Base-by-base conservation (phyloP, 768 basidiomycete species). In the Pulveroboletus ravenelii region DNA sequence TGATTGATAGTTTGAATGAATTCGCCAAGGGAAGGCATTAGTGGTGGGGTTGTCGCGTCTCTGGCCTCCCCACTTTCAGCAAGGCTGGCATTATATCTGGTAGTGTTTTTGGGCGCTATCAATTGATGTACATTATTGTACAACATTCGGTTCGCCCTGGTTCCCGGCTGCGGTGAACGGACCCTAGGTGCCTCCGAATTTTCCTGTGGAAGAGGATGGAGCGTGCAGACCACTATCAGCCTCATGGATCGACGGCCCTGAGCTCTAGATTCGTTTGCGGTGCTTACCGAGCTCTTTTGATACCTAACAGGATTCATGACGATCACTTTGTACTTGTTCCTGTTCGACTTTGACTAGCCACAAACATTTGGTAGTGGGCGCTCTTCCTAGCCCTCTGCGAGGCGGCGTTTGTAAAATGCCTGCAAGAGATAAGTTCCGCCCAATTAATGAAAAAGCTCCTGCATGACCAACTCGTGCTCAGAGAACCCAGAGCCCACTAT, bases 1-100 rank as follows among this genome's bases (percentile, higher is more conserved):
- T 13, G 4, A 27, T 65, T 60, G 50, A 55, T 37, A 1, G 0
- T 27, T 3, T 54, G 37, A 38, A 65, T 38, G 27, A 52, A 9
- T 27, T 63, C 52, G 25, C 10, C 0, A 9, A 59, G 17, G 37
- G 62, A 57, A 18, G 2, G 29, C 63, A 65, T 23, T 63, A 25
- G 46, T 25, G 5, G n/a, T 31, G 17, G 41, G 45, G 8, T 3
- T 31, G 36, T 31, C 1, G 6, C 12, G 30, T 45, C 37, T 42
- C 30, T 51, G 20, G 30, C 8, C 5, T 10, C 31, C 37, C 30
- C 1, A 41, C 18, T 20, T 17, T 32, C 27, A 12, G 1, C 25
- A 42, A 10, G 23, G 17, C 10, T 40, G 17, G 29, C 18, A 6
- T 55, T 64, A 53, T 60, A 61, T 50, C 14, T 3, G 34, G 10